These are phyloP conservation scores for Malus hybrid DNA, from an alignment of 331 rosid species.

Conservation along the genomic window DNA sequence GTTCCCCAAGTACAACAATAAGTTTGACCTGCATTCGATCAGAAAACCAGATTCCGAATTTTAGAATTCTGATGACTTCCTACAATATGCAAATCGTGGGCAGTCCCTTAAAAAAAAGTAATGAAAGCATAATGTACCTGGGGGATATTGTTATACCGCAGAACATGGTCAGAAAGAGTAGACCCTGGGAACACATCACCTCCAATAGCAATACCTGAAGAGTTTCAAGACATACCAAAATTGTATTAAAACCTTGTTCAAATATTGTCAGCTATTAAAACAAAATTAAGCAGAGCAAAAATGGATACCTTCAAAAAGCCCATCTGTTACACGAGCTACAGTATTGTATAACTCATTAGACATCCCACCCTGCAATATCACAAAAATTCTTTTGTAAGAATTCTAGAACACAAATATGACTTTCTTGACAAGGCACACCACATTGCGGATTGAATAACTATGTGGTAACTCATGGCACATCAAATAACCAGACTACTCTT, in stretches of 20 bases:
- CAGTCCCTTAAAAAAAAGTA: conserved; percentile 7
- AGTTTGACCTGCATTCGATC: conserved; percentile 61
- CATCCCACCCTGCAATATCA: conserved; percentile 87
- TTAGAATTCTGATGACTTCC: neutral
- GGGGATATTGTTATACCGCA: conserved; percentile 95
- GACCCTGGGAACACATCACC: conserved; percentile 99
- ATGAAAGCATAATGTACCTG: conserved; percentile 45
- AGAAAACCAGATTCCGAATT: conserved; percentile 17
- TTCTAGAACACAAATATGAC: neutral
- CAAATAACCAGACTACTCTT: neutral
- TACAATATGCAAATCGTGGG: neutral
- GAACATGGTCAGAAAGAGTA: conserved; percentile 95
- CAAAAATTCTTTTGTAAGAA: conserved; percentile 22
- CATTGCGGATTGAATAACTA: neutral
- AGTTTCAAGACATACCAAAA: conserved; percentile 19
- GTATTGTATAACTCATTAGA: conserved; percentile 91
- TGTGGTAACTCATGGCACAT: neutral
- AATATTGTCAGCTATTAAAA: neutral
- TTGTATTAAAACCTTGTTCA: conserved; percentile 1
- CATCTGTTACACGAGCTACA: conserved; percentile 93
- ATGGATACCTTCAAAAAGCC: conserved; percentile 80
- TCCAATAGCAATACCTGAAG: conserved; percentile 91
- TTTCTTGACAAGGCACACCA: neutral
- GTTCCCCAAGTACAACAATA: conserved; percentile 97
- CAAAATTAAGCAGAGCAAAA: conserved; percentile 12